These are phyloP conservation scores for Eimeria praecox DNA, from an alignment of 169 alveolate genomes.

Conservation along the genomic window DNA sequence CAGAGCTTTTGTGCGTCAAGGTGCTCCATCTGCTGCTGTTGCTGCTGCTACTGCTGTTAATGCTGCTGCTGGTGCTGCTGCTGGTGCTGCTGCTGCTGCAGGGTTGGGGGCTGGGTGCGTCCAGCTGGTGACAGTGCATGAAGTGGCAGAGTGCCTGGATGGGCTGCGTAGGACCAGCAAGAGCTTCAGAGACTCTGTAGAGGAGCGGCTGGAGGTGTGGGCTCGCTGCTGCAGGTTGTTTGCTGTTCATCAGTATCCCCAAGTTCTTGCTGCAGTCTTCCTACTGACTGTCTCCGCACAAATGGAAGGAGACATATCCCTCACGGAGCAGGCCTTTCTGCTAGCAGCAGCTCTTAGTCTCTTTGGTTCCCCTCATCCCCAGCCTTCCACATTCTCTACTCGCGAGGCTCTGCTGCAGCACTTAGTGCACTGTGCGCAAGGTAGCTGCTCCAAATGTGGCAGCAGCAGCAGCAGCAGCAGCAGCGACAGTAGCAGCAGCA, in stretches of 20 bases:
- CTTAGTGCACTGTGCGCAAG: conserved; percentile 55
- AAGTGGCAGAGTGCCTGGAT: conserved; percentile 1
- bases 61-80: background rate
- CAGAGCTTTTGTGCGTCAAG: background rate
- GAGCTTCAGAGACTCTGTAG: conserved; percentile 9
- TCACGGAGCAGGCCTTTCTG: conserved; percentile 70
- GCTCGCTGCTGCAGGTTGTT: conserved; percentile 46
- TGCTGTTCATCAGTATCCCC: conserved; percentile 56
- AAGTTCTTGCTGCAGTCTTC: conserved; percentile 68
- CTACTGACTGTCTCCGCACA: conserved; percentile 49
- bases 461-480: conserved; percentile 23
- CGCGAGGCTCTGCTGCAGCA: conserved; percentile 51
- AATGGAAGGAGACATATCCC: conserved; percentile 63
- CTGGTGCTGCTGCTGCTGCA: background rate
- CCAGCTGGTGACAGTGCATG: conserved; percentile 66
- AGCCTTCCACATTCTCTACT: background rate
- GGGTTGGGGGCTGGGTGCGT: conserved; percentile 36
- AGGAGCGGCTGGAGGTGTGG: conserved; percentile 55
- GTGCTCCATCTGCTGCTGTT: background rate
- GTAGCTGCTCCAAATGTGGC: conserved; percentile 36
- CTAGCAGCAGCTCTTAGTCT: conserved; percentile 75
- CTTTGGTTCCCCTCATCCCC: conserved; percentile 10
- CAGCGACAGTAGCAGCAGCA: conserved; percentile 30
- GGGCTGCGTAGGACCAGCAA: conserved; percentile 54
- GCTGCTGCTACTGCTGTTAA: conserved; percentile 1